Conservation (phyloP, 2,329 filamentous ascomycete genomes). For the Colletotrichum phormii region DNA sequence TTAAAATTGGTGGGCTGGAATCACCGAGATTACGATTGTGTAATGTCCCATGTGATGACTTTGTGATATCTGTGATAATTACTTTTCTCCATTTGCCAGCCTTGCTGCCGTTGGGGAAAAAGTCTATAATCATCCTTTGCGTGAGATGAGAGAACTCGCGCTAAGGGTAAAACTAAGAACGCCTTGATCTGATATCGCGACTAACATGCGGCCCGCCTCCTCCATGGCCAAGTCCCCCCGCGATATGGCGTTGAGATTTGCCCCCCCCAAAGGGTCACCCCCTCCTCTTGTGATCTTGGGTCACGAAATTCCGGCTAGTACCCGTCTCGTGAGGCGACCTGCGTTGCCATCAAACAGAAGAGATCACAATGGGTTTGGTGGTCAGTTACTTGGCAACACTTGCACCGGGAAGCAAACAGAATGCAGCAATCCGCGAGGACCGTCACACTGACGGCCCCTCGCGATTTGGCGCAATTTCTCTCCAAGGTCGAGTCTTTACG, state of each 20-base stretch:
- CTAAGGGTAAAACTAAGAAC: neutral
- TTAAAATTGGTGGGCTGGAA: neutral
- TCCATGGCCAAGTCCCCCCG: neutral
- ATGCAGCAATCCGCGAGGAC: neutral
- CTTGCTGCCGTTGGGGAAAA: neutral
- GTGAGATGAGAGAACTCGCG: neutral
- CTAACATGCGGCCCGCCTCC: neutral
- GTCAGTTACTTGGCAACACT: too few species aligned
- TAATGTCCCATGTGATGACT: too few species aligned
- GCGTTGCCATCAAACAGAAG: slow-evolving; percentile 6
- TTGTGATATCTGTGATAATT: neutral
- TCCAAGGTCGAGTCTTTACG: neutral
- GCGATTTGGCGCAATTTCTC: neutral
- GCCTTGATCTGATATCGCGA: neutral
- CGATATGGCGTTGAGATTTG: neutral
- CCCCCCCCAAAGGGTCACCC: neutral
- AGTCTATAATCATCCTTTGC: neutral
- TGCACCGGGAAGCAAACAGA: neutral
- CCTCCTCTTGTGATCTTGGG: neutral
- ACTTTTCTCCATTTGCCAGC: neutral
- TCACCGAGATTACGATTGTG: neutral
- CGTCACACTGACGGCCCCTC: neutral
- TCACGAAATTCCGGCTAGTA: neutral
- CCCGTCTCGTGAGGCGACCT: slow-evolving; percentile 21
- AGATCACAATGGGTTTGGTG: neutral